Percentiles rank a stretch among this genome's conserved stretches.
These are phyloP conservation scores for Lonicera japonica DNA, from an alignment of 129 eudicot species.

Conservation along the genomic window DNA sequence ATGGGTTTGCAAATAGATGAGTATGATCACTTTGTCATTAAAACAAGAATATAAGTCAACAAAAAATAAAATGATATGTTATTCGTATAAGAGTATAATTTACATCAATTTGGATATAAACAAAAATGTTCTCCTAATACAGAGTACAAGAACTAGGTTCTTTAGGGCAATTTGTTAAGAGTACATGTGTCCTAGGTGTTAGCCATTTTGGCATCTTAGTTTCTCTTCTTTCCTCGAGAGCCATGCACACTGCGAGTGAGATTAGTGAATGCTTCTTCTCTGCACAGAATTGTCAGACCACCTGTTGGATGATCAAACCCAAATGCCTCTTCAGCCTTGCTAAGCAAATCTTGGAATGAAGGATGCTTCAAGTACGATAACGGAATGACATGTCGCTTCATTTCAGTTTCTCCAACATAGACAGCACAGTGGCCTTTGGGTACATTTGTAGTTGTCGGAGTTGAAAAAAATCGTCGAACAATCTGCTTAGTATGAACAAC, in stretches of 20 bases:
- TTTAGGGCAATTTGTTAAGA: background rate
- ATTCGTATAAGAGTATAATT: too few relatives aligned
- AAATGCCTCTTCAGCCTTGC: slow-evolving; percentile 29
- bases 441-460: slow-evolving; percentile 9
- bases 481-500: slow-evolving; percentile 7
- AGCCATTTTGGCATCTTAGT: background rate
- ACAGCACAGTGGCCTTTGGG: slow-evolving; percentile 54
- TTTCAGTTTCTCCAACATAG: slow-evolving; percentile 39
- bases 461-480: slow-evolving; percentile 1
- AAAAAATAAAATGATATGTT: too few relatives aligned
- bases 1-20: too few relatives aligned
- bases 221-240: background rate
- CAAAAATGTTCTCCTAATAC: too few relatives aligned
- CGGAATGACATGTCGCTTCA: slow-evolving; percentile 39
- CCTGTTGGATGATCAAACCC: slow-evolving; percentile 54
- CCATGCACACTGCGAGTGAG: slow-evolving; percentile 1
- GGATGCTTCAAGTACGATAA: slow-evolving; percentile 35
- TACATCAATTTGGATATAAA: too few relatives aligned
- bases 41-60: too few relatives aligned
- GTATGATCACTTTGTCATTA: too few relatives aligned
- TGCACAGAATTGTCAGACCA: slow-evolving; percentile 46
- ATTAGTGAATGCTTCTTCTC: slow-evolving; percentile 27
- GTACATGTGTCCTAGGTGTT: background rate
- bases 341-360: slow-evolving; percentile 41
- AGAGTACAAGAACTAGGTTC: too few relatives aligned